phyloP scores from a whole-genome alignment of 257 asterid genomes.

The Asclepias syriaca region DNA sequence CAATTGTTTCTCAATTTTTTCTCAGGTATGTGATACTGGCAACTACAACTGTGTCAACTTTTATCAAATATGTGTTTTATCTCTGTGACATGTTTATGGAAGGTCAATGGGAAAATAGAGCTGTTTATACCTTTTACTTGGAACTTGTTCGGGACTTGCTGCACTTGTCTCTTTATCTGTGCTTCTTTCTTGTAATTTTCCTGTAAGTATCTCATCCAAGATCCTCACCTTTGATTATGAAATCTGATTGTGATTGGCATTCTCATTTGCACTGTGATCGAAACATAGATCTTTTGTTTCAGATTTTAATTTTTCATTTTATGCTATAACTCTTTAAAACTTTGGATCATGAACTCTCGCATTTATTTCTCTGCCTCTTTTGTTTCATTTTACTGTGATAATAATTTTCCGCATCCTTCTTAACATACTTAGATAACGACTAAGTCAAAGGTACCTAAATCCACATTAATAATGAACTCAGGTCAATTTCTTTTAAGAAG shows the following conservation, averaged over 20 bases:
- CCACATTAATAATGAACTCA: neutral
- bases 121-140: slow-evolving; percentile 92
- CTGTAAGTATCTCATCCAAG: slow-evolving; percentile 51
- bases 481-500: neutral
- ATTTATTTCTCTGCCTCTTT: neutral
- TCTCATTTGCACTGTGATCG: neutral
- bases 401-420: neutral
- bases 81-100: slow-evolving; percentile 95
- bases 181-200: slow-evolving; percentile 92
- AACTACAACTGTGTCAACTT: slow-evolving; percentile 76
- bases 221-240: neutral
- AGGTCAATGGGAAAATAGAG: slow-evolving; percentile 96
- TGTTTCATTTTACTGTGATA: neutral
- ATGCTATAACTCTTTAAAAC: neutral
- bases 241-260: neutral
- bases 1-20: slow-evolving; percentile 8
- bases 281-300: neutral
- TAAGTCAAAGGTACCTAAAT: neutral
- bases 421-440: neutral
- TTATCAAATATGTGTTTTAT: slow-evolving; percentile 74
- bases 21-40: slow-evolving; percentile 91
- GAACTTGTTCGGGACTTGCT: slow-evolving; percentile 86
- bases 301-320: neutral
- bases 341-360: neutral
- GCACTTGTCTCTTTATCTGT: slow-evolving; percentile 90